Conservation (phyloP, 306 rosid genomes). For the Quercus bicolor region DNA sequence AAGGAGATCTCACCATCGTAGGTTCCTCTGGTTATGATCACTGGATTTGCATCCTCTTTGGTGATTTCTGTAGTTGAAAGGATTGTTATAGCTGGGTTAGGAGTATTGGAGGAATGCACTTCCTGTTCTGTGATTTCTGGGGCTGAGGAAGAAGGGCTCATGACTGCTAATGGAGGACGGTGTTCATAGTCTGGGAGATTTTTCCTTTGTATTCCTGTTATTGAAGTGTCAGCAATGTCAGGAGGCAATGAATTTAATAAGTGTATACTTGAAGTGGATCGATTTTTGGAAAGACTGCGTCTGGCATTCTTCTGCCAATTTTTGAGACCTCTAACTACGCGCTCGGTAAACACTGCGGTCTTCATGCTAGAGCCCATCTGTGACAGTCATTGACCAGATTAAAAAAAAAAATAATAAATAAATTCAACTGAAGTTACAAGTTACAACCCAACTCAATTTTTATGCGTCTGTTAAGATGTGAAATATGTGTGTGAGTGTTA, state of each 20-base stretch:
- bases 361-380: slow-evolving; percentile 65
- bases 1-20: slow-evolving; percentile 61
- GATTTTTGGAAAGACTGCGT: slow-evolving; percentile 23
- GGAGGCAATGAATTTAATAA: not conserved
- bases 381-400: not conserved
- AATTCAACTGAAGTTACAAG: not conserved
- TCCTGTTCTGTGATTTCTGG: slow-evolving; percentile 15
- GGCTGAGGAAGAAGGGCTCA: not conserved
- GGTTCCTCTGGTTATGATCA: slow-evolving; percentile 27
- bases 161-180: not conserved
- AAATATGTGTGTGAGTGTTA: no score
- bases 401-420: not conserved
- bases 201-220: not conserved
- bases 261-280: slow-evolving; percentile 2
- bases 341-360: slow-evolving; percentile 50
- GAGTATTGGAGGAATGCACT: not conserved
- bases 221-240: slow-evolving; percentile 5
- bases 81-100: slow-evolving; percentile 4
- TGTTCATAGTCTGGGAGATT: slow-evolving; percentile 5
- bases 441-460: not conserved
- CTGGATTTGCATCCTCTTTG: slow-evolving; percentile 21
- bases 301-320: slow-evolving; percentile 55
- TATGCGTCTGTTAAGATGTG: no score
- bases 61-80: slow-evolving; percentile 9
- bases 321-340: slow-evolving; percentile 40